Evolutionary conservation across 2,329 filamentous ascomycete genomes (phyloP).

Genomic region (Chaetomiaceae sp.): DNA sequence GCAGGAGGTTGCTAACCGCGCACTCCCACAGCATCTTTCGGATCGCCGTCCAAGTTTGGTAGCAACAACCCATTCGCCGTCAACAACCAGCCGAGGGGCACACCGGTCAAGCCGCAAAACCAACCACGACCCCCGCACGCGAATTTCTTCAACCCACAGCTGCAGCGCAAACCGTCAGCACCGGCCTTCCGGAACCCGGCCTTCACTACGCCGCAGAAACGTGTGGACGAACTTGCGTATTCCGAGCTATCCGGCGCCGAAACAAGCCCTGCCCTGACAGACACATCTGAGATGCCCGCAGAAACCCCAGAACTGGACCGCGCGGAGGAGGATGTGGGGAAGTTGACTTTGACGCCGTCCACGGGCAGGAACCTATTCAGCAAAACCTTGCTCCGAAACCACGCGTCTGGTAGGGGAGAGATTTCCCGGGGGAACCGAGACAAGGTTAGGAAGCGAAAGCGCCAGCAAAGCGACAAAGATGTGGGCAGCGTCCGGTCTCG

Average conservation of each 20-base stretch:
- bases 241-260: slow-evolving; percentile 54
- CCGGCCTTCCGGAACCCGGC: slow-evolving; percentile 56
- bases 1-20: slow-evolving; percentile 7
- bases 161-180: slow-evolving; percentile 38
- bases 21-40: slow-evolving; percentile 20
- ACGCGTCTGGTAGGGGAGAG: slow-evolving; percentile 57
- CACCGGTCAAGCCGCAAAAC: slow-evolving; percentile 32
- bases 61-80: slow-evolving; percentile 25
- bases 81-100: slow-evolving; percentile 14
- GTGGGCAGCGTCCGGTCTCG: slow-evolving; percentile 45
- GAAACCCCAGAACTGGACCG: slow-evolving; percentile 48
- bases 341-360: slow-evolving; percentile 44
- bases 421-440: slow-evolving; percentile 47
- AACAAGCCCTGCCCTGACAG: slow-evolving; percentile 54
- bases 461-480: slow-evolving; percentile 45
- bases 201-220: slow-evolving; percentile 57
- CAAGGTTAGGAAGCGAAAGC: slow-evolving; percentile 49
- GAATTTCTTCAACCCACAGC: slow-evolving; percentile 41
- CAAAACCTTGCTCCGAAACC: slow-evolving; percentile 33
- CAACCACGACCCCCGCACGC: slow-evolving; percentile 35
- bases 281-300: slow-evolving; percentile 47
- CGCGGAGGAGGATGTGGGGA: slow-evolving; percentile 36
- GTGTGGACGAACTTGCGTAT: slow-evolving; percentile 46
- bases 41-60: slow-evolving; percentile 23
- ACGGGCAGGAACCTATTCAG: slow-evolving; percentile 43